Evolutionary conservation across 2,329 filamentous ascomycete genomes (phyloP), one percentile per base, ranked within the genome.

Genomic region (Didymella glomerata): DNA sequence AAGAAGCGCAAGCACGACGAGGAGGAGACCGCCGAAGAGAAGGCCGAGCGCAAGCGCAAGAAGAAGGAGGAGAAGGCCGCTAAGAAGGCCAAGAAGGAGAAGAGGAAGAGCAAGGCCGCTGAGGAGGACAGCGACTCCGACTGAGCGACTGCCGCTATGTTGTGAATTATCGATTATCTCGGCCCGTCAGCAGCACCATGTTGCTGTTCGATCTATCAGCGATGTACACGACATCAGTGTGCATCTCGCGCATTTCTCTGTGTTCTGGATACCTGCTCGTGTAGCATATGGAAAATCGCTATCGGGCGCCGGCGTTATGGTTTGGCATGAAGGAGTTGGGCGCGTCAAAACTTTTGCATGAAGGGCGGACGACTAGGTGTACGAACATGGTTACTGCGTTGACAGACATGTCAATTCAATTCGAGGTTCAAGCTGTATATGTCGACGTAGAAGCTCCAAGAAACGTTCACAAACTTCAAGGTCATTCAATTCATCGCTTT

Each of bases 41-140:
- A 79, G 70, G 80, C 79, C 5, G 80, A 81, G 69, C 78, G 79
- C 57, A 82, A 82, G 72, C 73, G 88, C 79, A 88, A 89, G 81
- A 92, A 92, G 85, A 95, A 91, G 83, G 86, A 89, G 71, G 91
- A 91, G 82, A 76, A 76, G 64, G 70, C 67, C 16, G 63, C 67
- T 27, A 75, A 76, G 65, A 75, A 73, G 70, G 68, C 66, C 44
- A 73, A 72, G 67, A 73, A 76, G 62, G 68, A 72, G 45, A 70
- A 70, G 64, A 67, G 67, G 58, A 73, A 76, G 66, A 67, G 66
- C 64, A 74, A 72, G 63, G 69, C 51, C 22, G 66, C 52, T 48
- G 66, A 68, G 5, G 49, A 46, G 40, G 72, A 71, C 60, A 69
- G 66, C 61, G 73, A 75, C 59, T 75, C 72, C 38, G 74, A 76